Evolutionary conservation across 1,139 yeast species (phyloP), one percentile per base, ranked within the genome.

Genomic region (Debaryomyces singareniensis): DNA sequence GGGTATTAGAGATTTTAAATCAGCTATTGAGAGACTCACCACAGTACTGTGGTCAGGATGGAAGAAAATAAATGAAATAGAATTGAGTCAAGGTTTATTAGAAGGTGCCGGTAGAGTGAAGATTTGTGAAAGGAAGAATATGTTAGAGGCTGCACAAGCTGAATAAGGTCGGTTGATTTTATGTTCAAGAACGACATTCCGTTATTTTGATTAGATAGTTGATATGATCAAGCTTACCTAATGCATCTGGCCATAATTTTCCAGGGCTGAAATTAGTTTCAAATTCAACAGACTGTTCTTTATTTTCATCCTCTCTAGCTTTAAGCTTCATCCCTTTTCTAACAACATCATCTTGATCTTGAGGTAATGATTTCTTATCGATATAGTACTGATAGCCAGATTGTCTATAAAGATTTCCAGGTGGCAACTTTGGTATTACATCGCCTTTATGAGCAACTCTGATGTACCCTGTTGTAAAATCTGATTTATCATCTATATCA

Each of bases 31-130:
- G 20, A 28, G 38, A 12, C 42, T 63, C 4, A 32, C 40, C 2
- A 35, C 47, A n/a, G 71, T 81, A 2, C 43, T 60, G 7, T 89
- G 97, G 97, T 42, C 59, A 0, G 80, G 79, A 35, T 91, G 97
- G 96, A 45, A 55, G 33, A 62, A 51, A 30, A 64, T 87, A 13
- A 76, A 83, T 42, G 38, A 50, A 2, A 55, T 52, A 16, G 96
- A 87, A 49, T 35, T 61, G 24, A 44, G 50, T 14, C 45, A 49
- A 5, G 96, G 91, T 2, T 36, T 35, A 7, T 30, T 36, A 20
- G 15, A 39, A 2, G 79, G 76, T 10, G 81, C 78, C 49, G 51
- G 72, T 1, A 64, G 93, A 35, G 68, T 61, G 34, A 85, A 86
- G 53, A 56, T 82, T 23, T 57, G 68, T 18, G 43, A 61, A 29